Evolutionary conservation across 2,329 filamentous ascomycete species (phyloP), one percentile per base, ranked within the genome.

Genomic region (Colletotrichum gigasporum): DNA sequence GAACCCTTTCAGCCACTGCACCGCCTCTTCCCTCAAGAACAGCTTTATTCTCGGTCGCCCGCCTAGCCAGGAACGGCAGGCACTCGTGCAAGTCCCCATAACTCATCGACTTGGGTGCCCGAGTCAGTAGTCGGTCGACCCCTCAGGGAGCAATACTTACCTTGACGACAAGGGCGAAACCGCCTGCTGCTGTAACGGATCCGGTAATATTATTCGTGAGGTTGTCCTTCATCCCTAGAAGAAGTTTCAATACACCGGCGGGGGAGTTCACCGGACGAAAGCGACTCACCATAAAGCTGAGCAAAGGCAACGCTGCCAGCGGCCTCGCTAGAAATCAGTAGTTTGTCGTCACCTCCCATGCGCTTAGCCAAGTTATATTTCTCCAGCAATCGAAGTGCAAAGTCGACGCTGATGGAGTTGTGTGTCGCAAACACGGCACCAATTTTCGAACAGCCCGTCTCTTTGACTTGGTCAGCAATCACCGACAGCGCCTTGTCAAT

Each of bases 381-480:
- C 2, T 51, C 30, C 8, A 51, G 11, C 28, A 35, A 51, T 37
- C 18, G 16, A 0, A 37, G 26, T 2, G 18, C 47, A n/a, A n/a
- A n/a, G n/a, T n/a, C n/a, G n/a, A n/a, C n/a, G n/a, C n/a, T n/a
- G n/a, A n/a, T 50, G 18, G 55, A 58, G 12, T 58, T 50, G n/a
- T 58, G 55, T n/a, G 22, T 35, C 12, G 44, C 42, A 45, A 58
- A 51, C 20, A 35, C 61, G 4, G 45, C 68, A 2, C 63, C 44
- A 22, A 70, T 45, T 22, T 47, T 66, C 1, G 67, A 59, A 2
- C 39, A 26, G 0, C 67, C 63, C 0, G 52, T 68, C 3, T 63
- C 6, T 18, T 11, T 12, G 10, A 66, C 34, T 35, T 12, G 30
- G 4, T 51, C 47, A 16, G 0, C 18, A 16, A 51, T 35, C 3